Evolutionary conservation across 768 basidiomycete species (phyloP).

Genomic region (Leucosporidium creatinivorum): DNA sequence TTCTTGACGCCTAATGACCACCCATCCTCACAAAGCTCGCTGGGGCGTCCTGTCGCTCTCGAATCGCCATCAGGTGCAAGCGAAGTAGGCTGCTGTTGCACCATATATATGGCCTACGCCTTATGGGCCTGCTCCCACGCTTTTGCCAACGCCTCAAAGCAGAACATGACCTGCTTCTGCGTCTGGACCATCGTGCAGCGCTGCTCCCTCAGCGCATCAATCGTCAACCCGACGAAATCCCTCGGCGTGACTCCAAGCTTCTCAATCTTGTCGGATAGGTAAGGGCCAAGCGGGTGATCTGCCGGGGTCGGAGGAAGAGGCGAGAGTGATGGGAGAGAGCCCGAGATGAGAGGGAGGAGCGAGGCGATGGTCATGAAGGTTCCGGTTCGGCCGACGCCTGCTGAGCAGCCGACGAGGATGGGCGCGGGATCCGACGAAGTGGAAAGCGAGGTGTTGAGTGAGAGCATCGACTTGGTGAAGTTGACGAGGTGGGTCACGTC

Average conservation of each 20-base stretch:
- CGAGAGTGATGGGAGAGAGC: not conserved
- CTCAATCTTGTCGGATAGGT: too few relatives aligned
- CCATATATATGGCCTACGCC: too few relatives aligned
- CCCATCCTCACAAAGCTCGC: too few relatives aligned
- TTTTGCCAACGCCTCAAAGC: constrained; percentile 13
- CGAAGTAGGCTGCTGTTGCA: too few relatives aligned
- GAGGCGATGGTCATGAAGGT: constrained; percentile 75
- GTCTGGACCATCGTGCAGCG: constrained; percentile 35
- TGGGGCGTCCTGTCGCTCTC: too few relatives aligned
- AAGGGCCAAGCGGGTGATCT: not conserved
- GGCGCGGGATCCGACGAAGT: not conserved
- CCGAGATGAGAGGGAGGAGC: constrained; percentile 52
- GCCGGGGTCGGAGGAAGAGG: not conserved
- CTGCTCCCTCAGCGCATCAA: constrained; percentile 34
- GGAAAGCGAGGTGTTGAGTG: constrained; percentile 1
- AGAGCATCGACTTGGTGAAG: constrained; percentile 14
- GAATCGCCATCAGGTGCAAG: too few relatives aligned
- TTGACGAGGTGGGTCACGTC: constrained; percentile 10
- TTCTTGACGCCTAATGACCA: too few relatives aligned
- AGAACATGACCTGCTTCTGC: constrained; percentile 21
- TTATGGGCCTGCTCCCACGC: constrained; percentile 6
- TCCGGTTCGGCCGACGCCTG: constrained; percentile 79
- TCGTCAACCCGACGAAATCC: constrained; percentile 28
- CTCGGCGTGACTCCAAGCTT: not conserved
- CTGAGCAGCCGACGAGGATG: constrained; percentile 72